phyloP scores from a whole-genome alignment of 345 rosid genomes.

The Corchorus capsularis region DNA sequence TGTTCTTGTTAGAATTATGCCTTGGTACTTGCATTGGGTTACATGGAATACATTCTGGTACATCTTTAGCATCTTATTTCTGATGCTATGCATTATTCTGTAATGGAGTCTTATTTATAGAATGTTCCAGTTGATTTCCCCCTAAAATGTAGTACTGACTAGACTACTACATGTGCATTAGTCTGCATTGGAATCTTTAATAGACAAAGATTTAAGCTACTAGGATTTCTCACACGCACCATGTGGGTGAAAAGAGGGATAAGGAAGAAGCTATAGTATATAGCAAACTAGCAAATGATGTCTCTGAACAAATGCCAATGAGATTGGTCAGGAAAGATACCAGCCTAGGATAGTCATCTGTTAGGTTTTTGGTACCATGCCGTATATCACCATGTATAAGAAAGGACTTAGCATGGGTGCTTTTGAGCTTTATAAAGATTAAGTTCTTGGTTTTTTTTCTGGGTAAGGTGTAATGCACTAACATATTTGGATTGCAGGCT shows the following conservation, averaged over 20 bases:
- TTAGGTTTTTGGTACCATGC: background rate
- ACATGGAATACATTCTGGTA: background rate
- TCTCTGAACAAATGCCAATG: background rate
- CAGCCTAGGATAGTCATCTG: background rate
- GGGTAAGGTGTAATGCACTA: background rate
- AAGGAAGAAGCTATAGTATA: too few species aligned
- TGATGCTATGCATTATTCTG: background rate
- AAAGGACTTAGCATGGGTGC: background rate
- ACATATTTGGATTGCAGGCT: slow-evolving; percentile 57
- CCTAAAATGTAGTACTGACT: background rate
- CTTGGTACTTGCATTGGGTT: background rate
- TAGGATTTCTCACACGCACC: background rate
- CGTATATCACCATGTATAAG: background rate
- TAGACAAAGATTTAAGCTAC: background rate
- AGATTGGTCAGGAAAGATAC: background rate
- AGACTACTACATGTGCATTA: background rate
- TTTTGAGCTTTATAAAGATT: background rate
- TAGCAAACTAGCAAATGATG: too few species aligned
- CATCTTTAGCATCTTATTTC: background rate
- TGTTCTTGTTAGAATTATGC: background rate
- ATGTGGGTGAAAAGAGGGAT: too few species aligned
- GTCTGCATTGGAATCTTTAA: background rate
- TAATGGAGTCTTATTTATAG: background rate
- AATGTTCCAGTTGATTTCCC: background rate
- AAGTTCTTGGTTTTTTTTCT: background rate